Conservation (phyloP, 805 yeast species). For the Hanseniaspora singularis region DNA sequence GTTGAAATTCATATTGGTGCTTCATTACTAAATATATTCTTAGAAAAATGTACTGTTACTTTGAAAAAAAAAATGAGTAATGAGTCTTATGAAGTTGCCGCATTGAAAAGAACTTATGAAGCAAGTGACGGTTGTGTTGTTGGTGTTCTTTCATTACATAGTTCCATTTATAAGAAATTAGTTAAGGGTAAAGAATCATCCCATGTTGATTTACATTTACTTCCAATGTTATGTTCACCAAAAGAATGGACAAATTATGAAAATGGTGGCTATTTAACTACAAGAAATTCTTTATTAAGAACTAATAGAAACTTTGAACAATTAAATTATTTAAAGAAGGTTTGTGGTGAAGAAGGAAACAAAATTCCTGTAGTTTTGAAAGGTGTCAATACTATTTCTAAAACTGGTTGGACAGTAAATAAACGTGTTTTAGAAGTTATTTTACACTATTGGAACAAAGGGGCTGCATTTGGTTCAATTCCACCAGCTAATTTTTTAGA, state of each 20-base stretch:
- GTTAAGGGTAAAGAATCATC: constrained; percentile 54
- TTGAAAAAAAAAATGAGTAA: constrained; percentile 24
- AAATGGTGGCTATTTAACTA: constrained; percentile 72
- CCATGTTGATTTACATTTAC: constrained; percentile 67
- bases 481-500: constrained; percentile 41
- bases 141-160: constrained; percentile 57
- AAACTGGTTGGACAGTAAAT: constrained; percentile 88
- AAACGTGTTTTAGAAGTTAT: constrained; percentile 54
- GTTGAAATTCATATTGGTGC: constrained; percentile 8
- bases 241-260: constrained; percentile 73
- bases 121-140: not conserved
- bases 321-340: constrained; percentile 74
- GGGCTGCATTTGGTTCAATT: constrained; percentile 59
- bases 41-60: constrained; percentile 1
- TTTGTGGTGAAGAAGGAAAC: constrained; percentile 49
- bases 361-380: constrained; percentile 50
- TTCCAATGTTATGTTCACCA: constrained; percentile 92
- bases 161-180: constrained; percentile 49
- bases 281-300: constrained; percentile 55
- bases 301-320: constrained; percentile 82
- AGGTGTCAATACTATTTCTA: constrained; percentile 77
- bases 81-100: constrained; percentile 55
- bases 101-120: constrained; percentile 80
- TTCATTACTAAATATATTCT: not conserved
- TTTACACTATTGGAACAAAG: constrained; percentile 77